phyloP scores from a whole-genome alignment of 768 basidiomycete species.

The Tulasnella sp. region DNA sequence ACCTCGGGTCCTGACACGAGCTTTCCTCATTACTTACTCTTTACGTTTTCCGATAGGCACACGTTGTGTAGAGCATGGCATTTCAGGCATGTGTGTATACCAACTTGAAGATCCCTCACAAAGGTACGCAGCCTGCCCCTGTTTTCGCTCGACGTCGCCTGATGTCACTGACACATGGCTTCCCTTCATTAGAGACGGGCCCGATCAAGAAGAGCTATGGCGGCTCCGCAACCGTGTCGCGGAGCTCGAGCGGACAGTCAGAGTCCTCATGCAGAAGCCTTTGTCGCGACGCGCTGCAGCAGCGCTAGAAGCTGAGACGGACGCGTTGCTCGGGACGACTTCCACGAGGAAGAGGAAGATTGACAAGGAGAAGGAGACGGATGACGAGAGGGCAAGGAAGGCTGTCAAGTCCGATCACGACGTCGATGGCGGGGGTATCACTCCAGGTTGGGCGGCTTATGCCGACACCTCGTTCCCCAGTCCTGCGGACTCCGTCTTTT shows the following conservation, averaged over 20 bases:
- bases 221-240: constrained; percentile 13
- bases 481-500: constrained; percentile 7
- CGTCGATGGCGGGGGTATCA: background rate
- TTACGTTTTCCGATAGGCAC: constrained; percentile 10
- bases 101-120: constrained; percentile 11
- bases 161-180: background rate
- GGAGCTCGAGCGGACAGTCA: constrained; percentile 15
- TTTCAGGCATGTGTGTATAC: constrained; percentile 15
- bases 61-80: constrained; percentile 13
- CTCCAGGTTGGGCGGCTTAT: constrained; percentile 6
- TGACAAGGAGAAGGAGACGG: constrained; percentile 11
- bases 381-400: constrained; percentile 2
- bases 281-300: constrained; percentile 11
- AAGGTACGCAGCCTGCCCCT: background rate
- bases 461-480: constrained; percentile 11
- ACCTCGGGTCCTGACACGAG: constrained; percentile 37
- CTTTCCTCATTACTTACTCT: background rate
- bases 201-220: constrained; percentile 14
- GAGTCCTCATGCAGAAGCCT: constrained; percentile 16
- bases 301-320: constrained; percentile 14
- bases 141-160: background rate
- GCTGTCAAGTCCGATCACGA: background rate
- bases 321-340: constrained; percentile 13
- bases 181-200: constrained; percentile 6
- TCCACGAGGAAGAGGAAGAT: constrained; percentile 15